Evolutionary conservation across 1,139 yeast genomes (phyloP).

Genomic region (Hanseniaspora uvarum): DNA sequence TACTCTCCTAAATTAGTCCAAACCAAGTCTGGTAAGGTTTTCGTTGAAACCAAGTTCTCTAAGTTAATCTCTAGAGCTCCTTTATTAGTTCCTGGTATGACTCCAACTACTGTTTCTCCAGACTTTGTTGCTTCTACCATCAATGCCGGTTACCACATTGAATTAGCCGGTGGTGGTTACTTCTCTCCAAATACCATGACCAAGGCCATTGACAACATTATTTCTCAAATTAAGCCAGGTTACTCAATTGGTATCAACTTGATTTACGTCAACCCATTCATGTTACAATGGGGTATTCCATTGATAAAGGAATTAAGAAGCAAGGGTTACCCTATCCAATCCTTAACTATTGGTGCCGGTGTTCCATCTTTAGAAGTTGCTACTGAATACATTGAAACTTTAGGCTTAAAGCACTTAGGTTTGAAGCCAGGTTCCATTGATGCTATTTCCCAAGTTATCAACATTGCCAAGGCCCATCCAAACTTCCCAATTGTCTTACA

Average conservation of each 20-base stretch:
- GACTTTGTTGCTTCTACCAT: conserved; percentile 86
- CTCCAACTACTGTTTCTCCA: conserved; percentile 93
- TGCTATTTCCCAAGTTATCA: conserved; percentile 73
- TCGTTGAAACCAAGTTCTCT: conserved; percentile 88
- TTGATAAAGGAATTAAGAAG: conserved; percentile 79
- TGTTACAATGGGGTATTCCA: conserved; percentile 98
- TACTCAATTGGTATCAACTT: conserved; percentile 83
- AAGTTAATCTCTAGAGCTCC: conserved; percentile 92
- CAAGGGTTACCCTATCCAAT: conserved; percentile 90
- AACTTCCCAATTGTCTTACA: conserved; percentile 90
- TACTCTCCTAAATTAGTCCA: conserved; percentile 77
- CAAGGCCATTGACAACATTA: conserved; percentile 63
- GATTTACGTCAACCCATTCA: conserved; percentile 91
- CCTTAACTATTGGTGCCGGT: conserved; percentile 97
- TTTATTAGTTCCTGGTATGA: conserved; percentile 97
- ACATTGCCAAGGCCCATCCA: conserved; percentile 93
- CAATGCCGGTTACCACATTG: conserved; percentile 95
- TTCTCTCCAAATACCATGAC: conserved; percentile 64
- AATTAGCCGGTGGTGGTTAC: conserved; percentile 98
- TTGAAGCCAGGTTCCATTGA: conserved; percentile 97
- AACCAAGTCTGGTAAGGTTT: conserved; percentile 59
- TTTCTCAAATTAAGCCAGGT: conserved; percentile 62
- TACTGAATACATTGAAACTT: conserved; percentile 82
- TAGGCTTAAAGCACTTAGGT: conserved; percentile 88
- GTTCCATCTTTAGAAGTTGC: conserved; percentile 98